Base-by-base conservation (phyloP, 306 rosid species). In the Gleditsia sinensis region DNA sequence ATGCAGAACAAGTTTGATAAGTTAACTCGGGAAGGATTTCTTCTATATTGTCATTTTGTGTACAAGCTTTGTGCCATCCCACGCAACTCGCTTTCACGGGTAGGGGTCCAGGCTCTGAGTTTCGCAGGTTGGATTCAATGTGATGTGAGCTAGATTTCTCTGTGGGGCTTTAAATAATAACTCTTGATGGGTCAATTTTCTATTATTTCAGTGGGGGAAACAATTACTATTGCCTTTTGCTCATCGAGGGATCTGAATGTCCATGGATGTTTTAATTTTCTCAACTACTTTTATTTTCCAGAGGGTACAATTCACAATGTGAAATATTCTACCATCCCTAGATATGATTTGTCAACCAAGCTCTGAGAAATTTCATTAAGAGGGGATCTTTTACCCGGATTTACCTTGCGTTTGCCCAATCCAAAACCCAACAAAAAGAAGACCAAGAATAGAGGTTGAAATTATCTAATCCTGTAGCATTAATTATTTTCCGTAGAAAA, bases 101-200 rank as follows among this genome's bases (percentile, higher is more conserved):
- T 40, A 17, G 19, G 19, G 61, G 69, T 42, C 55, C 74, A 64
- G 21, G 71, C 48, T 71, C 37, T 9, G 14, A 27, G 45, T 37
- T 17, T 9, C 34, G 75, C 14, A 71, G 23, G 39, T 49, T 66
- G 62, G 62, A 75, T 76, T 65, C 27, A 56, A 45, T 1, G 10
- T 19, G 12, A 9, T 16, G 7, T 59, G 79, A 72, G 78, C 76
- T 50, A 43, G 27, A 75, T 71, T 48, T 64, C 68, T 58, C 23
- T 25, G 56, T 33, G 45, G 13, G 42, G 54, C 6, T 24, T 24
- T 5, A 13, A 34, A 19, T 28, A 17, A 17, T 57, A 19, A 37
- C 30, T 12, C 21, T 7, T 16, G 71, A 43, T 16, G 36, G 36
- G 53, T 42, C 54, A 25, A 43, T 25, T 66, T 16, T 27, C 16